These are phyloP conservation scores for Saccharomyces hybrid DNA, from an alignment of 1,139 yeast genomes.

Conservation along the genomic window DNA sequence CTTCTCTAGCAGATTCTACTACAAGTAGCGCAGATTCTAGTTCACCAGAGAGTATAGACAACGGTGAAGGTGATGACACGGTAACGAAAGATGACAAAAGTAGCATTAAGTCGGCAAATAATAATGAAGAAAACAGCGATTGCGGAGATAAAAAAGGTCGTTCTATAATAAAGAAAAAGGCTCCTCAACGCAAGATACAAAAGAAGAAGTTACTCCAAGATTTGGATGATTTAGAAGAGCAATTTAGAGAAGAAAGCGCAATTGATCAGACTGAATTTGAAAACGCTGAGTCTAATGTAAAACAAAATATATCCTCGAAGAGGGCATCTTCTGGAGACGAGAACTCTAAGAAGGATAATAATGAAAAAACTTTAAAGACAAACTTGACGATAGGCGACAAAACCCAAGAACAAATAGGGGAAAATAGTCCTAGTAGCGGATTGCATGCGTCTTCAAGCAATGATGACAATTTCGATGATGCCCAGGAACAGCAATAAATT, in stretches of 20 bases:
- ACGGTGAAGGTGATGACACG: not conserved
- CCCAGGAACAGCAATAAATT: constrained; percentile 9
- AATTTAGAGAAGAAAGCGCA: constrained; percentile 1
- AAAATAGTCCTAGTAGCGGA: not conserved
- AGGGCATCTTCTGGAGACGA: not conserved
- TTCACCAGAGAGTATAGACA: not conserved
- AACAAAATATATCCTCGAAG: not conserved
- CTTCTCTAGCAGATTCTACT: not conserved
- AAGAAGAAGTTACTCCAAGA: constrained; percentile 2
- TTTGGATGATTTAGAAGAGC: constrained; percentile 5
- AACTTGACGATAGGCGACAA: not conserved
- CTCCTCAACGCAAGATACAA: not conserved
- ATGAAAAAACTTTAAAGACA: not conserved
- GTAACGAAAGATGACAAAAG: not conserved
- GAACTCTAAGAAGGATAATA: not conserved
- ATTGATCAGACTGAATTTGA: not conserved
- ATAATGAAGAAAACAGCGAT: not conserved
- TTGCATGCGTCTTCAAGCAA: constrained; percentile 6
- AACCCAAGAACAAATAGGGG: not conserved
- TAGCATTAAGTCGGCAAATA: not conserved
- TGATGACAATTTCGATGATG: constrained; percentile 13
- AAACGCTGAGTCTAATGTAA: not conserved
- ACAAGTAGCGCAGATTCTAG: not conserved
- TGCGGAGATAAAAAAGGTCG: not conserved
- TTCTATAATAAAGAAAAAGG: not conserved